These are phyloP conservation scores for Strigomonas oncopelti DNA, from an alignment of 208 protist genomes.

Conservation along the genomic window DNA sequence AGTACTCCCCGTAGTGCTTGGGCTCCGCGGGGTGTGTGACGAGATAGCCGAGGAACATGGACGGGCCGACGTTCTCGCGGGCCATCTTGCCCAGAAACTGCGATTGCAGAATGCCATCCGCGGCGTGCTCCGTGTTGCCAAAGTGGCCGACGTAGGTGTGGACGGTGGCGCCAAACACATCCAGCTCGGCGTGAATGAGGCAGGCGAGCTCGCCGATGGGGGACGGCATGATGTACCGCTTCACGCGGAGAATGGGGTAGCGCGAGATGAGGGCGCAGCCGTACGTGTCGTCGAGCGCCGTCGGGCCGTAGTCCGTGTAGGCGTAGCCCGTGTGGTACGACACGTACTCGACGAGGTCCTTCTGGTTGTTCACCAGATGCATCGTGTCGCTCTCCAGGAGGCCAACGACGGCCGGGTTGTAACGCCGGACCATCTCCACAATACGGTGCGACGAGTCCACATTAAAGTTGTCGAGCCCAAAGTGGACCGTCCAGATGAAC, in stretches of 20 bases:
- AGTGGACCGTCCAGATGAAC: constrained; percentile 84
- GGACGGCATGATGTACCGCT: constrained; percentile 71
- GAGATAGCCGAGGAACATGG: constrained; percentile 77
- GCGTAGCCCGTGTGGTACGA: constrained; percentile 69
- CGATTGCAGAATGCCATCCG: constrained; percentile 79
- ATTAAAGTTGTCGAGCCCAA: constrained; percentile 74
- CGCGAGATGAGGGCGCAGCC: constrained; percentile 75
- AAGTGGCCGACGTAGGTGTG: constrained; percentile 80
- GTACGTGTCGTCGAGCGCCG: constrained; percentile 75
- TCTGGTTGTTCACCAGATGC: constrained; percentile 68
- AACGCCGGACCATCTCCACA: constrained; percentile 32
- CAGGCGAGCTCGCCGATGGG: constrained; percentile 73
- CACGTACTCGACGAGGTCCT: constrained; percentile 74
- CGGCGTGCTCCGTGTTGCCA: constrained; percentile 82
- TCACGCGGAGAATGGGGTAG: constrained; percentile 59
- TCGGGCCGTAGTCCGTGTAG: constrained; percentile 78
- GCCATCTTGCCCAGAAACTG: constrained; percentile 64
- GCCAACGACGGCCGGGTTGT: constrained; percentile 53
- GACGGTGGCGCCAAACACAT: constrained; percentile 58
- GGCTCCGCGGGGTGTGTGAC: constrained; percentile 61
- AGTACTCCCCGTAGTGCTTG: constrained; percentile 50
- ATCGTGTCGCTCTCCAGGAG: constrained; percentile 76
- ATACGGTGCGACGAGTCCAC: constrained; percentile 66
- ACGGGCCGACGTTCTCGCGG: constrained; percentile 45
- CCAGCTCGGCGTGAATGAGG: constrained; percentile 62